These are phyloP conservation scores for Zalaria sp. DNA, from an alignment of 2,329 filamentous ascomycete genomes.

Conservation along the genomic window DNA sequence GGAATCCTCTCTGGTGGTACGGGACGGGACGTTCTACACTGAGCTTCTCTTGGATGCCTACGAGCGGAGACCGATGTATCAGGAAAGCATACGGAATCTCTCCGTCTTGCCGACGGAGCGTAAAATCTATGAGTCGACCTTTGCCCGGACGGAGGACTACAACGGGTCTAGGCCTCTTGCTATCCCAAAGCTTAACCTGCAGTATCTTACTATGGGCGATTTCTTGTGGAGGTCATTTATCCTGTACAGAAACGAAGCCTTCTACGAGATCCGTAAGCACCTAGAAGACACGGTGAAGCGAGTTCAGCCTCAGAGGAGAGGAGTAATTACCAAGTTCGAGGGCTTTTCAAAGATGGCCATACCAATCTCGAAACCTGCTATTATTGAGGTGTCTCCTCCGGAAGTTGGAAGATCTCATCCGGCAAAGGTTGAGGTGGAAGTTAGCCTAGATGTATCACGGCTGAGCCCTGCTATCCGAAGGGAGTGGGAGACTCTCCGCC, in stretches of 20 bases:
- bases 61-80: slow-evolving; percentile 68
- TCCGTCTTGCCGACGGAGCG: slow-evolving; percentile 73
- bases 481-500: slow-evolving; percentile 81
- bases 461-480: slow-evolving; percentile 60
- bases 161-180: slow-evolving; percentile 78
- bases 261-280: slow-evolving; percentile 86
- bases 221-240: slow-evolving; percentile 94
- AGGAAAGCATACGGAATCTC: slow-evolving; percentile 59
- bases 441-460: slow-evolving; percentile 68
- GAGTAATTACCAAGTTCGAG: slow-evolving; percentile 55
- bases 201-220: slow-evolving; percentile 88
- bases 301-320: slow-evolving; percentile 55
- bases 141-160: slow-evolving; percentile 73
- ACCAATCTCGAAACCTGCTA: slow-evolving; percentile 69
- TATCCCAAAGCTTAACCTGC: slow-evolving; percentile 85
- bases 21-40: slow-evolving; percentile 49
- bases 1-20: slow-evolving; percentile 46
- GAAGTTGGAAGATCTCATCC: slow-evolving; percentile 72
- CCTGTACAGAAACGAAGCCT: slow-evolving; percentile 77
- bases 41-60: slow-evolving; percentile 64
- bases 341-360: slow-evolving; percentile 89
- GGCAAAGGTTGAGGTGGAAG: slow-evolving; percentile 74
- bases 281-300: slow-evolving; percentile 71
- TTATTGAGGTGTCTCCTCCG: slow-evolving; percentile 73
- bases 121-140: slow-evolving; percentile 61